phyloP scores from a whole-genome alignment of 129 eudicot species.

The Scalesia atractyloides region DNA sequence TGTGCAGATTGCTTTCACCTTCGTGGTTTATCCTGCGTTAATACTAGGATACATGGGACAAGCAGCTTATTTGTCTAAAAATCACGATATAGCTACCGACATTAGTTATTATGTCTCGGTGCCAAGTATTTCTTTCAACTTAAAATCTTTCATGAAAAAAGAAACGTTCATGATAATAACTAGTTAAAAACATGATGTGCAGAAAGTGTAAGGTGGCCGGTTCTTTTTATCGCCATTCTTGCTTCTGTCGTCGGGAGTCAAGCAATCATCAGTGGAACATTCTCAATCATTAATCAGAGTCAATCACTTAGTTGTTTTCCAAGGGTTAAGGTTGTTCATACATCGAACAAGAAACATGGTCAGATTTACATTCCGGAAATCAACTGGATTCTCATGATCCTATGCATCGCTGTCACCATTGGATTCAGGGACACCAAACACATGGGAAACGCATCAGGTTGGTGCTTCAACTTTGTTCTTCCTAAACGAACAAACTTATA shows the following conservation, averaged over 20 bases:
- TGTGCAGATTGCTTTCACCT: conserved; percentile 68
- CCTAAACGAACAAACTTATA: background rate
- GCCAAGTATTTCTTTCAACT: conserved; percentile 58
- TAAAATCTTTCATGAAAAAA: background rate
- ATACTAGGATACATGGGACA: conserved; percentile 82
- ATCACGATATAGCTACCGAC: conserved; percentile 49
- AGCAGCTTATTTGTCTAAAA: conserved; percentile 74
- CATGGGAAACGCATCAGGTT: conserved; percentile 81
- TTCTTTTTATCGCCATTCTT: conserved; percentile 79
- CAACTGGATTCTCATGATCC: conserved; percentile 79
- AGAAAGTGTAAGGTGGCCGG: conserved; percentile 80
- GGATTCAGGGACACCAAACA: conserved; percentile 62
- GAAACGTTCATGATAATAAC: background rate
- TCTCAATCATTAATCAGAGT: conserved; percentile 89
- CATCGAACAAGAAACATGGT: conserved; percentile 73
- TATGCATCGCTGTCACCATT: conserved; percentile 64
- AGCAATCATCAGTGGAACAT: conserved; percentile 83
- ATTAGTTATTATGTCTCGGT: conserved; percentile 76
- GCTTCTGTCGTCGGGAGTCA: conserved; percentile 92
- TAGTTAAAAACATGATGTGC: conserved; percentile 21
- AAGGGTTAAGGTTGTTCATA: conserved; percentile 79
- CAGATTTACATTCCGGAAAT: conserved; percentile 82
- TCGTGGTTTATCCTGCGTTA: conserved; percentile 76
- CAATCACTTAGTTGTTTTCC: conserved; percentile 82
- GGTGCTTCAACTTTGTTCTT: conserved; percentile 7